Percentiles rank a stretch among this genome's conserved stretches.
phyloP scores from a whole-genome alignment of 805 yeast species.

The Komagataella ulmi region DNA sequence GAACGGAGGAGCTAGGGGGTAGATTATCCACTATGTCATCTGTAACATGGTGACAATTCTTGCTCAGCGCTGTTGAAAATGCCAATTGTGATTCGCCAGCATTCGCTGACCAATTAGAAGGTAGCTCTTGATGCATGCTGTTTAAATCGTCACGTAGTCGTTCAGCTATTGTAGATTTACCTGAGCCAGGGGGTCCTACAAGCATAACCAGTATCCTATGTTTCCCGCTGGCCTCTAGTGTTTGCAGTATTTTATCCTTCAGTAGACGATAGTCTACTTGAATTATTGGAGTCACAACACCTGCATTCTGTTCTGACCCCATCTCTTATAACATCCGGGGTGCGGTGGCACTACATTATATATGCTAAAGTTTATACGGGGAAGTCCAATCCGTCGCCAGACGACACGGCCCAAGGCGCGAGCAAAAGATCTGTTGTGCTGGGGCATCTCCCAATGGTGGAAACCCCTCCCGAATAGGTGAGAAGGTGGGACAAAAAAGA shows the following conservation, averaged over 20 bases:
- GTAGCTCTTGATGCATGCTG: background rate
- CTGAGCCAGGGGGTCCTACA: constrained; percentile 79
- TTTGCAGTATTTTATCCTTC: background rate
- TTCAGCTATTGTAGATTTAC: constrained; percentile 58
- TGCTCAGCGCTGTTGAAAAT: background rate
- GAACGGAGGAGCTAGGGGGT: background rate
- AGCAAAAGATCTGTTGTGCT: background rate
- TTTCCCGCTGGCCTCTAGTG: constrained; percentile 4
- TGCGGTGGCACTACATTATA: background rate
- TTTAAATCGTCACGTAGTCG: constrained; percentile 29
- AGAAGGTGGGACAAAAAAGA: no score
- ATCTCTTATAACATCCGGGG: background rate
- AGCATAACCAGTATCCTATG: constrained; percentile 44
- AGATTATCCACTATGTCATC: background rate
- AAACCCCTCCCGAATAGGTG: background rate
- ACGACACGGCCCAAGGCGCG: background rate
- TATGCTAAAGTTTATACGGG: background rate
- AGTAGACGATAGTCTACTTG: background rate
- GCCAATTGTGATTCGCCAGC: background rate
- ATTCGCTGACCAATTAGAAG: background rate
- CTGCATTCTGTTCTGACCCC: background rate
- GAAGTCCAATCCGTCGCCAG: background rate
- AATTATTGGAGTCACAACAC: background rate
- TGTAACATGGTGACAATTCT: background rate
- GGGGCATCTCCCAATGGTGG: background rate